Base-by-base conservation (phyloP, 2,329 filamentous ascomycete species). In the Aspergillus novoparasiticus region DNA sequence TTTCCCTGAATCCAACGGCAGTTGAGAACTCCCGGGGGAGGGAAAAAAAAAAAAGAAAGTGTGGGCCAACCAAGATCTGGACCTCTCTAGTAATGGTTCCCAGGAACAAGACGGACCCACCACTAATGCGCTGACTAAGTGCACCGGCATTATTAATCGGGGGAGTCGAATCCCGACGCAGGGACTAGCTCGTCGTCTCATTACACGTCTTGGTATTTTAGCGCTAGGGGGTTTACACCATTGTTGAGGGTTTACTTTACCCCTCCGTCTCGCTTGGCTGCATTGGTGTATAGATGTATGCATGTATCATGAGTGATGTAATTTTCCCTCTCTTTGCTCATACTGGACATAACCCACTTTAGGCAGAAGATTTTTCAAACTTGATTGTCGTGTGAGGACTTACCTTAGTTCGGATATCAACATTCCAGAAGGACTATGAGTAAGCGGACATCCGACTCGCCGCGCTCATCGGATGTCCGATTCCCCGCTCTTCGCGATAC, bases 151-250 rank as follows among this genome's bases (percentile, higher is more conserved):
- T 53, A 53, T n/a, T 53, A 53, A 53, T 53, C 51, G 51, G 51
- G 39, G 51, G 11, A 55, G 11, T 39, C 36, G n/a, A 55, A 39
- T 55, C 34, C 51, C 51, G 51, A 55, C 32, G 51, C 51, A 55
- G 51, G 51, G 51, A 55, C 51, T 16, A 26, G 51, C 21, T 36
- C 51, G 32, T 53, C 28, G 50, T 54, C 51, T 54, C 51, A 54
- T 21, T 54, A 54, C 32, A 23, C 5, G 32, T 54, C 51, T 21
- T 54, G 32, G 51, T 55, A 55, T 55, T 36, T 55, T 55, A 6
- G 11, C 32, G 51, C 51, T 55, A 55, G 21, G 16, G 16, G 51
- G 23, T 55, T 55, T 39, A 55, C 21, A 39, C 51, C 30, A 55
- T 55, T 39, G 51, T 26, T 39, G 51, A 39, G 21, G 32, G n/a